Evolutionary conservation across 2,329 filamentous ascomycete genomes (phyloP).

Genomic region (Chaetomiaceae sp.): DNA sequence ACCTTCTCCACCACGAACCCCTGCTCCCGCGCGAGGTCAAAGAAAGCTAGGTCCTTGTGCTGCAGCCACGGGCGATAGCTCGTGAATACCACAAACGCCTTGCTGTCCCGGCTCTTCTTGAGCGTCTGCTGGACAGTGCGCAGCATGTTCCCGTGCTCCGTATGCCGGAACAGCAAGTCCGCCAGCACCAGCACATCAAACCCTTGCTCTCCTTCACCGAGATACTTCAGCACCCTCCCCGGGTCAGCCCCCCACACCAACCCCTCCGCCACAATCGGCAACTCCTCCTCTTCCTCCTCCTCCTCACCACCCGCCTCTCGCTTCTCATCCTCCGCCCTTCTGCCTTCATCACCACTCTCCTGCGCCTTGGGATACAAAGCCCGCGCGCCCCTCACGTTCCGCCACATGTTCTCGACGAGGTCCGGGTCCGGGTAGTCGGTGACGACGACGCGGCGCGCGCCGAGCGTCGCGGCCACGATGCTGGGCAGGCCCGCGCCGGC

Average conservation of each 20-base stretch:
- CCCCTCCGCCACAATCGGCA: constrained; percentile 54
- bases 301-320: too few species aligned
- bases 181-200: constrained; percentile 85
- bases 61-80: constrained; percentile 88
- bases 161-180: constrained; percentile 86
- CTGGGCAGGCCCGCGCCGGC: constrained; percentile 81
- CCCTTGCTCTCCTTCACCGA: constrained; percentile 39
- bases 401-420: constrained; percentile 70
- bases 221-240: constrained; percentile 49
- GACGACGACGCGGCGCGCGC: constrained; percentile 65
- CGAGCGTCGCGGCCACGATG: constrained; percentile 67
- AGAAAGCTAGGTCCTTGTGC: constrained; percentile 80
- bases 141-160: constrained; percentile 74
- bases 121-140: constrained; percentile 64
- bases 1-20: constrained; percentile 76
- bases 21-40: constrained; percentile 63
- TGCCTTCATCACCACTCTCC: constrained; percentile 23
- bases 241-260: constrained; percentile 77
- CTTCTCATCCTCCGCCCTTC: constrained; percentile 31
- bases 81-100: constrained; percentile 86
- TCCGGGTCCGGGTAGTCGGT: constrained; percentile 87
- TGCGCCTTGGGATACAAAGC: constrained; percentile 32
- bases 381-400: constrained; percentile 61
- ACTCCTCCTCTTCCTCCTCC: constrained; percentile 13
- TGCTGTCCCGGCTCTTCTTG: constrained; percentile 46